phyloP scores from a whole-genome alignment of 805 yeast genomes.

The Metschnikowia shivogae region DNA sequence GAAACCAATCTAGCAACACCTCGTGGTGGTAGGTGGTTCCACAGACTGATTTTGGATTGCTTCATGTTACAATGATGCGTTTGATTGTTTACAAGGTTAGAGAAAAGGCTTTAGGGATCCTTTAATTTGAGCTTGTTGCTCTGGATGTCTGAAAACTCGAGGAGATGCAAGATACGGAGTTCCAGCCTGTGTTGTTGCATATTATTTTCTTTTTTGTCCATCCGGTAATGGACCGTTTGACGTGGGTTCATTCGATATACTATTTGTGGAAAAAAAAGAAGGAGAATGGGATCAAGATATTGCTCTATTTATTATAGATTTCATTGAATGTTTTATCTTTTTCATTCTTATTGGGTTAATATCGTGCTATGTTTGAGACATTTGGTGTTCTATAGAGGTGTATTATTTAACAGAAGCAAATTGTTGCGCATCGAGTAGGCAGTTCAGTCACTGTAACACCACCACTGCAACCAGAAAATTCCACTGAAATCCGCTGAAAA shows the following conservation, averaged over 20 bases:
- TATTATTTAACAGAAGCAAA: conserved; percentile 24
- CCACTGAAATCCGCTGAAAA: too few species aligned
- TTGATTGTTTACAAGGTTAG: conserved; percentile 9
- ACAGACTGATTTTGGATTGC: conserved; percentile 13
- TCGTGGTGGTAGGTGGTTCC: conserved; percentile 39
- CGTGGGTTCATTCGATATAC: conserved; percentile 13
- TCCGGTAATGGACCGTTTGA: conserved; percentile 15
- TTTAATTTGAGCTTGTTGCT: conserved; percentile 5
- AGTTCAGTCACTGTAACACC: too few species aligned
- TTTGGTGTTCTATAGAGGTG: conserved; percentile 33
- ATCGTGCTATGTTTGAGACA: conserved; percentile 32
- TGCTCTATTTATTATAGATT: conserved; percentile 15
- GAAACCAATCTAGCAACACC: conserved; percentile 32
- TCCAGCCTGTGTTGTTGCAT: conserved; percentile 16
- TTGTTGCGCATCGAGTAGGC: not conserved
- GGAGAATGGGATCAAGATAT: conserved; percentile 14
- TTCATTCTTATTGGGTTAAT: conserved; percentile 17
- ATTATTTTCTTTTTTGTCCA: conserved; percentile 16
- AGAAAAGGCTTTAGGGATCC: conserved; percentile 3
- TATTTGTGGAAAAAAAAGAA: conserved; percentile 12
- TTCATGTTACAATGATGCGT: conserved; percentile 15
- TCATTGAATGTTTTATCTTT: conserved; percentile 18
- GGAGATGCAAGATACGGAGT: conserved; percentile 14
- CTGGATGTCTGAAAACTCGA: conserved; percentile 14
- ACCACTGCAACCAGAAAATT: too few species aligned